A percentile compares a stretch with the other conserved stretches of the same genome.
These are phyloP conservation scores for Mycosphaerella sp. DNA, from an alignment of 2,329 filamentous ascomycete genomes.

Conservation along the genomic window DNA sequence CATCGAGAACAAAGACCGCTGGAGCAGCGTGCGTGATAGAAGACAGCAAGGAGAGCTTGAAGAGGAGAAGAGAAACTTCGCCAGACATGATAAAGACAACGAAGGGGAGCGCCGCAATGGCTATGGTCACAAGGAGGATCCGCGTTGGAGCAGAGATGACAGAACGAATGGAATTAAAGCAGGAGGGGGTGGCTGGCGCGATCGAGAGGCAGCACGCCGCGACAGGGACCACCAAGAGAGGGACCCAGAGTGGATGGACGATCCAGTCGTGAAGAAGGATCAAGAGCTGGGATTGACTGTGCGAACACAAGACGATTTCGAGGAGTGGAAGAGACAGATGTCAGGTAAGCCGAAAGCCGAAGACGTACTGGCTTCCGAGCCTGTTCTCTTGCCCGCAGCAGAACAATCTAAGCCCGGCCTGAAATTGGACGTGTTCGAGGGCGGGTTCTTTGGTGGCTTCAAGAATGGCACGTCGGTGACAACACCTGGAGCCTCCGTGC, in stretches of 20 bases:
- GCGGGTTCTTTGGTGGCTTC: constrained; percentile 68
- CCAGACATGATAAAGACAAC: constrained; percentile 37
- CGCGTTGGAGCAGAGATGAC: constrained; percentile 50
- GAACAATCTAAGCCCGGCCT: constrained; percentile 39
- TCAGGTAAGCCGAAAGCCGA: constrained; percentile 44
- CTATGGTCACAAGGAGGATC: constrained; percentile 62
- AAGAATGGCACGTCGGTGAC: constrained; percentile 38
- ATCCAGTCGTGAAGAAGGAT: constrained; percentile 51
- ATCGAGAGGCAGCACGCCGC: constrained; percentile 32
- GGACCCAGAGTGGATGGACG: constrained; percentile 86
- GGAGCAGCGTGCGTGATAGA: constrained; percentile 67
- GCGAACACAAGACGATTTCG: constrained; percentile 84
- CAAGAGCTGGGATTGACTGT: constrained; percentile 38
- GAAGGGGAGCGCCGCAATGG: constrained; percentile 58
- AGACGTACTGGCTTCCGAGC: constrained; percentile 14
- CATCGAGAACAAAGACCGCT: constrained; percentile 60
- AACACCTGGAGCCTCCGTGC: constrained; percentile 16
- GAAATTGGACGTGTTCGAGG: constrained; percentile 60
- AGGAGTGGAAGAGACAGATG: constrained; percentile 91
- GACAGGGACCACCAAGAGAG: constrained; percentile 56
- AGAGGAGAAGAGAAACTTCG: constrained; percentile 52
- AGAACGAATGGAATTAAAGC: constrained; percentile 39
- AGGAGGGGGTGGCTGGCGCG: constrained; percentile 53
- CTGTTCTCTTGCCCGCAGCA: constrained; percentile 18
- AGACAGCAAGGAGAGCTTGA: constrained; percentile 33